Conservation (phyloP, 257 asterid species). For the Solanum verrucosum region DNA sequence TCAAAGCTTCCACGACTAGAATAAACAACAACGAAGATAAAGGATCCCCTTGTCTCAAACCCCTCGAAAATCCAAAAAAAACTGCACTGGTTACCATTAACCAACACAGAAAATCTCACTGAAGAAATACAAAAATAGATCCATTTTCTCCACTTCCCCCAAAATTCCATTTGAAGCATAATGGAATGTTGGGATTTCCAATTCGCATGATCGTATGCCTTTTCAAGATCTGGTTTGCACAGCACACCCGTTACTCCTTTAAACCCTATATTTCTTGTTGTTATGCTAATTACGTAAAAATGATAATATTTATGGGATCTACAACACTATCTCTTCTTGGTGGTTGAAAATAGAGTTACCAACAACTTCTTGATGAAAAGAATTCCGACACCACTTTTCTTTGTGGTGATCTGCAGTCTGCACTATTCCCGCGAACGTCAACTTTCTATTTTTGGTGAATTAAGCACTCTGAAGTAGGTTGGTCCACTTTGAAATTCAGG, state of each 20-base stretch:
- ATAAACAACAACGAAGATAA: neutral
- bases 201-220: neutral
- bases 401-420: neutral
- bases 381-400: neutral
- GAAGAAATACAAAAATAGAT: neutral
- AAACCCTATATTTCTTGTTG: neutral
- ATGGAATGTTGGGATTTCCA: neutral
- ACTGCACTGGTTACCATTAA: neutral
- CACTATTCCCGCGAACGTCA: neutral
- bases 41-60: neutral
- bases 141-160: neutral
- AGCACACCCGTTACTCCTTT: neutral
- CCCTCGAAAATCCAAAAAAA: neutral
- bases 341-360: neutral
- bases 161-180: neutral
- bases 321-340: neutral
- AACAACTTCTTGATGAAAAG: neutral
- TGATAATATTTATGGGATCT: neutral
- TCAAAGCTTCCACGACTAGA: neutral
- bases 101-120: neutral
- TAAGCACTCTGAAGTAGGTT: neutral
- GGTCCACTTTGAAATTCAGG: neutral
- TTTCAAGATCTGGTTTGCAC: neutral
- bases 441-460: neutral
- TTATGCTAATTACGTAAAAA: neutral